These are phyloP conservation scores for Ustilago hordei DNA, from an alignment of 1,284 basidiomycete genomes.

Conservation along the genomic window DNA sequence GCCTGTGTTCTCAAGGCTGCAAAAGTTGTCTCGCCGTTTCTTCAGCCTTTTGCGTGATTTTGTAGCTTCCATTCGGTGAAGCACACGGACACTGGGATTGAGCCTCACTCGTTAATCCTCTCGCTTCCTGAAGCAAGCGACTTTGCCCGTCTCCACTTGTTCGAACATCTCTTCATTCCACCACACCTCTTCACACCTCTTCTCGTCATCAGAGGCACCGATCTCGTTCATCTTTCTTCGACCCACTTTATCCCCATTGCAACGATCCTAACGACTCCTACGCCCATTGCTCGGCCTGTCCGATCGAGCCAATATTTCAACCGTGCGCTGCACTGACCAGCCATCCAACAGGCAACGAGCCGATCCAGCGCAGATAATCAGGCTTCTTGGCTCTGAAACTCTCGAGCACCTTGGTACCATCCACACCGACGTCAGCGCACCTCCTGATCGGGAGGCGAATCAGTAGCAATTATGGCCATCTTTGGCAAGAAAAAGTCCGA, in stretches of 20 bases:
- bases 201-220: slow-evolving; percentile 10
- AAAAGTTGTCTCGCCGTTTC: not conserved
- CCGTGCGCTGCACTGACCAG: not conserved
- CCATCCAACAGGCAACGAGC: not conserved
- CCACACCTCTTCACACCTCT: slow-evolving; percentile 3
- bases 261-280: slow-evolving; percentile 13
- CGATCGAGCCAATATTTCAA: not conserved
- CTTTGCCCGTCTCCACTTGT: slow-evolving; percentile 1
- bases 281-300: not conserved
- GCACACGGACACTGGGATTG: slow-evolving; percentile 1
- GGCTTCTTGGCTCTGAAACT: not conserved
- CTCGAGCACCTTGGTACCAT: not conserved
- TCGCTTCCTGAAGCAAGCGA: not conserved
- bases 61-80: not conserved
- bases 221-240: slow-evolving; percentile 1
- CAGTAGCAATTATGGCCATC: slow-evolving; percentile 56
- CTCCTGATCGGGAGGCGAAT: not conserved
- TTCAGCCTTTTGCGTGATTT: not conserved
- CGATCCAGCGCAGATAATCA: not conserved
- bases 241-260: not conserved
- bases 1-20: not conserved
- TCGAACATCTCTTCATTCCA: slow-evolving; percentile 9
- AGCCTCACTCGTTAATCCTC: not conserved
- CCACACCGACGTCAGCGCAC: not conserved
- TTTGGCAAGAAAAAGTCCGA: slow-evolving; percentile 67